phyloP scores from a whole-genome alignment of 1,139 yeast genomes.

The Yamadazyma mexicana region DNA sequence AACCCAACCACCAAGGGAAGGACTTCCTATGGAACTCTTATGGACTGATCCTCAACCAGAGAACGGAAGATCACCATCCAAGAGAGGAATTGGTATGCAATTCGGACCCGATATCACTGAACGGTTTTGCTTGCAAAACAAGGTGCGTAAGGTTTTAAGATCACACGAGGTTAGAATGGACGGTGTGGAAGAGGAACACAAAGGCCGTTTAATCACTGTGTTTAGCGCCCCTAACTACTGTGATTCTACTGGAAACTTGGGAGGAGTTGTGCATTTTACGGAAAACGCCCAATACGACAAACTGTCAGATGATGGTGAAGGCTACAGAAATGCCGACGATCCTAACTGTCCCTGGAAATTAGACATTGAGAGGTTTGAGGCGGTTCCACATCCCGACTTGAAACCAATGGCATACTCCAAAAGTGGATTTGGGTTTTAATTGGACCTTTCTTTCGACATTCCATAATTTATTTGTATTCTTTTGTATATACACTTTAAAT shows the following conservation, averaged over 20 bases:
- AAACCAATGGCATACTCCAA: conserved; percentile 97
- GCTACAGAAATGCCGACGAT: conserved; percentile 51
- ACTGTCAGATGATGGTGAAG: conserved; percentile 43
- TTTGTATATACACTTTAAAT: not conserved
- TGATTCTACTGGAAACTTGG: conserved; percentile 86
- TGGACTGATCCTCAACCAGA: conserved; percentile 95
- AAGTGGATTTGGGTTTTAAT: conserved; percentile 48
- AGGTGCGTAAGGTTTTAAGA: conserved; percentile 76
- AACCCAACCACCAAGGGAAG: conserved; percentile 86
- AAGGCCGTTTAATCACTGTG: conserved; percentile 83
- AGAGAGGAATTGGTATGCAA: conserved; percentile 93
- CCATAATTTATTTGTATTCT: too few relatives aligned
- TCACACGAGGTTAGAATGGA: conserved; percentile 94
- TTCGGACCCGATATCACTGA: conserved; percentile 96
- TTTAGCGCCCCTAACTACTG: conserved; percentile 98
- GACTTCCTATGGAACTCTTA: conserved; percentile 91
- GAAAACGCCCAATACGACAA: conserved; percentile 35
- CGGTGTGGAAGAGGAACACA: conserved; percentile 87
- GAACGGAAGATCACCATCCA: conserved; percentile 81
- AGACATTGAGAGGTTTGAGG: conserved; percentile 61
- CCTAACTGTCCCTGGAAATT: conserved; percentile 50
- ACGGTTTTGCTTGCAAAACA: conserved; percentile 69
- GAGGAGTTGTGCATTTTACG: conserved; percentile 75
- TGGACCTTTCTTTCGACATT: not conserved
- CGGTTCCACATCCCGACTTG: conserved; percentile 87